phyloP scores from a whole-genome alignment of 2,329 filamentous ascomycete species.

The Trichoderma asperellum region DNA sequence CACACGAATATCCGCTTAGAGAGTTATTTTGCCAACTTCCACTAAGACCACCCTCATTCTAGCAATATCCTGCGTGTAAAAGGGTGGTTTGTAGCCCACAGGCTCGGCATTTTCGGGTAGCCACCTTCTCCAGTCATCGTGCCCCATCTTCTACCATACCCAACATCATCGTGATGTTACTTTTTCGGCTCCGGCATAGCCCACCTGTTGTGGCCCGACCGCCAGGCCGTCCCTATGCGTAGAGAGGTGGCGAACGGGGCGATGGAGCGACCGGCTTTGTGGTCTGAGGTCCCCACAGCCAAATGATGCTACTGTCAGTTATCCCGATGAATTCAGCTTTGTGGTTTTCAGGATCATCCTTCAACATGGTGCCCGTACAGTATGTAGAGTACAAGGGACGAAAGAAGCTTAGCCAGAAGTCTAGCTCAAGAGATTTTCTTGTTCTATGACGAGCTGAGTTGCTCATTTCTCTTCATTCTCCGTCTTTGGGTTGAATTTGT shows the following conservation, averaged over 20 bases:
- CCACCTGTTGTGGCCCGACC: slow-evolving; percentile 13
- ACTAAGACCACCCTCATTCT: neutral
- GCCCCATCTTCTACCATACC: neutral
- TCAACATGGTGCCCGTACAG: neutral
- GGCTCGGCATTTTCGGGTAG: neutral
- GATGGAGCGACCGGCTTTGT: neutral
- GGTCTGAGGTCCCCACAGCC: neutral
- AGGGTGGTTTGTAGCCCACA: neutral
- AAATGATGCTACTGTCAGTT: neutral
- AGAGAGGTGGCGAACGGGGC: slow-evolving; percentile 15
- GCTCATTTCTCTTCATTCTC: neutral
- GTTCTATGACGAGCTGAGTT: neutral
- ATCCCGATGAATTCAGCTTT: neutral
- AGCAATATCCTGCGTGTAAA: neutral
- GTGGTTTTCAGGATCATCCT: neutral
- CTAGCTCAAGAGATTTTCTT: neutral
- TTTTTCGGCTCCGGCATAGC: neutral
- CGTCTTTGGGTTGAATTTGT: neutral
- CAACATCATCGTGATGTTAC: neutral
- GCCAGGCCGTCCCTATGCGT: neutral
- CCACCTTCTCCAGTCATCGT: neutral
- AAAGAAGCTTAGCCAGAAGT: neutral
- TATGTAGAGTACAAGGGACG: neutral
- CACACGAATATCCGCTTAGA: neutral
- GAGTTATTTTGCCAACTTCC: neutral